Evolutionary conservation across 2,329 filamentous ascomycete genomes (phyloP), one percentile per base, ranked within the genome.

Genomic region (Talaromyces sp.): DNA sequence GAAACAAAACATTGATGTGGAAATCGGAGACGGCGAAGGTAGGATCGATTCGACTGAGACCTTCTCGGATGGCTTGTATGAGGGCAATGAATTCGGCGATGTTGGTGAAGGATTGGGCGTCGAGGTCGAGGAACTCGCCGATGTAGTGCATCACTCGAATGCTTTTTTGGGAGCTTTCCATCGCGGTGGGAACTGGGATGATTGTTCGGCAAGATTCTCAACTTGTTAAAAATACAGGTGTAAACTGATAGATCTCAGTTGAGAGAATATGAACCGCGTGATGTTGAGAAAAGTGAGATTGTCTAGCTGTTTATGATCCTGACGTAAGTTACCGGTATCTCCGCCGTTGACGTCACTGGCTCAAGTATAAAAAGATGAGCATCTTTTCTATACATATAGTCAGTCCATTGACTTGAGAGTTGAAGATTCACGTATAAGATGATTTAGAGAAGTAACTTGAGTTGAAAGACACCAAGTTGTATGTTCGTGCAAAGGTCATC

Each of bases 131-230:
- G 39, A 68, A 65, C 54, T 69, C 67, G 45, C 65, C 61, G 33
- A 69, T 63, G 36, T 67, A 64, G 56, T 68, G 67, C 43, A 69
- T 64, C 51, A 67, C 61, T 10, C 66, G 66, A 37, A 64, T 62
- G 50, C 64, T 67, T 15, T 63, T 65, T 46, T 68, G 65, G 60
- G 65, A 65, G 46, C 51, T 50, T 17, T 66, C 63, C 66, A 68
- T 67, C 25, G 43, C 25, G 25, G 7, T 3, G 36, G n/a, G n/a
- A n/a, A n/a, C n/a, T n/a, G n/a, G n/a, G n/a, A n/a, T n/a, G n/a
- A n/a, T n/a, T n/a, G n/a, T n/a, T n/a, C n/a, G n/a, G n/a, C n/a
- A n/a, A n/a, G n/a, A n/a, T n/a, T n/a, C n/a, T n/a, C n/a, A n/a
- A n/a, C n/a, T n/a, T n/a, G n/a, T n/a, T n/a, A n/a, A n/a, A n/a